Conservation (phyloP, 495 filamentous ascomycete genomes). For the Neurospora terricola region DNA sequence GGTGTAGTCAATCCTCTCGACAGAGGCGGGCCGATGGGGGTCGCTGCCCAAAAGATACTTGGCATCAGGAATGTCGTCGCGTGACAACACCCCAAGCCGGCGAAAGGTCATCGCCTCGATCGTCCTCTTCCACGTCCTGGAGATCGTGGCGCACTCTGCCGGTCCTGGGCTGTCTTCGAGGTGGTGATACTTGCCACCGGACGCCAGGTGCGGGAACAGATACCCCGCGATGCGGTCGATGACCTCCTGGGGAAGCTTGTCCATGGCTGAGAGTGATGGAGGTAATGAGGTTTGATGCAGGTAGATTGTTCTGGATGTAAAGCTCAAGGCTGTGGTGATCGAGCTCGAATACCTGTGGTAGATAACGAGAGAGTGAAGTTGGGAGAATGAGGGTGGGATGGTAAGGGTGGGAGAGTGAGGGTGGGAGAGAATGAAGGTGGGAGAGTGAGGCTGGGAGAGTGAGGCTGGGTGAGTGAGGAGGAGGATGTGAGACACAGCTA, state of each 20-base stretch:
- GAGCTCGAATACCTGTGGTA: background rate
- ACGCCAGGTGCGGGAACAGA: background rate
- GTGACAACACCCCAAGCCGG: background rate
- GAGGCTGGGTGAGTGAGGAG: background rate
- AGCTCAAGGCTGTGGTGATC: background rate
- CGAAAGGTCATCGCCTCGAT: background rate
- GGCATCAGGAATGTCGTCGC: background rate
- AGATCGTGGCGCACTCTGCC: background rate
- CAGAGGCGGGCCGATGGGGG: background rate
- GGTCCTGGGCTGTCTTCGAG: background rate
- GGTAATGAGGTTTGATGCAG: background rate
- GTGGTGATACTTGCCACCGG: background rate
- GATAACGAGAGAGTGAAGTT: background rate
- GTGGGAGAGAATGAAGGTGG: background rate
- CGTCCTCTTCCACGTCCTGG: background rate
- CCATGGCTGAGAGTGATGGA: background rate
- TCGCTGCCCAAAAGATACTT: background rate
- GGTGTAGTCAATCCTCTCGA: background rate
- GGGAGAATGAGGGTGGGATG: background rate
- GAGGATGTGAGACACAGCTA: background rate
- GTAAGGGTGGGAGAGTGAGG: background rate
- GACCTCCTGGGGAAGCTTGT: background rate
- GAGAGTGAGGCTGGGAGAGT: background rate
- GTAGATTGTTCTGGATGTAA: background rate
- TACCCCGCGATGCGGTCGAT: background rate